These are phyloP conservation scores for Raphanus sativus DNA, from an alignment of 345 rosid genomes.

Conservation along the genomic window DNA sequence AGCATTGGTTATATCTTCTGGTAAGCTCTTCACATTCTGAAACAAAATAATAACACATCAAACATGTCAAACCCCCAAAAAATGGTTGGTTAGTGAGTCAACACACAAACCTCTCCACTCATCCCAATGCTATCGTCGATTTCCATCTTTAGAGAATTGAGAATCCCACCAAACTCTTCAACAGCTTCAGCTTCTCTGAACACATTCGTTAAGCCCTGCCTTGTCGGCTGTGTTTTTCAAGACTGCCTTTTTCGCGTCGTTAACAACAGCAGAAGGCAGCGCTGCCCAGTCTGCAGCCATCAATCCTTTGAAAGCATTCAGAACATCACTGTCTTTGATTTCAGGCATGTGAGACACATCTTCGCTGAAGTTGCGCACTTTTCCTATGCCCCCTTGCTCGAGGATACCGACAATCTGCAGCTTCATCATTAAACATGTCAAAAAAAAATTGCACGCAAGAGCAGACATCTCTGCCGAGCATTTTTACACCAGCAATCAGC, in stretches of 20 bases:
- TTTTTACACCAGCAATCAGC: background rate
- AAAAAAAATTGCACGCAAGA: background rate
- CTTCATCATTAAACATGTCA: background rate
- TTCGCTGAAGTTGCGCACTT: conserved; percentile 54
- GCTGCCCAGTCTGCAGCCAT: conserved; percentile 84
- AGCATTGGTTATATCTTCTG: conserved; percentile 54
- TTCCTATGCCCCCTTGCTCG: conserved; percentile 49
- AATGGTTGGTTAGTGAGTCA: background rate
- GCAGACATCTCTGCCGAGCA: background rate
- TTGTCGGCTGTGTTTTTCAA: conserved; percentile 65
- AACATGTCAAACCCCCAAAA: background rate
- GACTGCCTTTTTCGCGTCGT: conserved; percentile 57
- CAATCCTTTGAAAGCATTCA: conserved; percentile 68
- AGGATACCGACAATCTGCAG: conserved; percentile 46
- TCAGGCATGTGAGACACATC: conserved; percentile 68
- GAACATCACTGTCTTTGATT: conserved; percentile 56
- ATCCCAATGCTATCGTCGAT: conserved; percentile 81
- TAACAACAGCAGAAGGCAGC: conserved; percentile 51
- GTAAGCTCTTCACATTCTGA: conserved; percentile 72
- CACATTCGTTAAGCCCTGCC: conserved; percentile 66
- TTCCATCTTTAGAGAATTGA: conserved; percentile 75
- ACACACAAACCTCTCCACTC: conserved; percentile 79
- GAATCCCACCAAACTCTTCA: conserved; percentile 73
- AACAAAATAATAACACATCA: conserved; percentile 4
- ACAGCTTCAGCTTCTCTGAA: conserved; percentile 85